Base-by-base conservation (phyloP, 495 filamentous ascomycete genomes). In the Parathielavia appendiculata region DNA sequence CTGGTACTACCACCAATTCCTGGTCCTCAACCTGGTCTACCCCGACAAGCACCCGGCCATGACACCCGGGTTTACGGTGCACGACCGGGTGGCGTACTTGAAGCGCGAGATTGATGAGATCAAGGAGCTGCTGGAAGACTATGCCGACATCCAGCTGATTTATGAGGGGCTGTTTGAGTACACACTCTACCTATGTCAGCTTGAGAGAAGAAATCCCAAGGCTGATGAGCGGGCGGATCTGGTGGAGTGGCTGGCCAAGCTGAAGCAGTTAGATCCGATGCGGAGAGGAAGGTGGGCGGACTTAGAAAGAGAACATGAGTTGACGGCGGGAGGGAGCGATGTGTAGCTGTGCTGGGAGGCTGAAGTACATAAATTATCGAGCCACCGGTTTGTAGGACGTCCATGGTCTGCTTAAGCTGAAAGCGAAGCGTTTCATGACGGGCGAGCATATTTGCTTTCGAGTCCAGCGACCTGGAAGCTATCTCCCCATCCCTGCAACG, bases 1-100 rank as follows among this genome's bases (percentile, higher is more conserved):
- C 14, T 99, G 95, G 95, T 96, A 91, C 70, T 99, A 97, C 69
- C 90, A 97, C 66, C 85, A 89, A 57, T 92, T 83, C 66, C 69
- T 96, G 56, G 85, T 96, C 73, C 81, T 74, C 69, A 86, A 75
- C 73, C 76, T 70, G 52, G 74, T 70, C 58, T 73, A 54, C 65
- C 73, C 55, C 44, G 61, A 68, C 13, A 65, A 64, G 9, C 62
- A 67, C n/a, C 68, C 73, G n/a, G 81, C 81, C 19, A 85, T 92
- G 68, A 76, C 80, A 19, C 81, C 86, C 3, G 74, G 84, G 58
- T 72, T 92, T 41, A 79, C 80, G 46, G 58, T 73, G 19, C 71
- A 82, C 38, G 84, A 92, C 34, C 79, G 87, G 56, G 66, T 83
- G 10, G 73, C 82, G 32, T 88, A 91, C 62, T 69, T 92, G n/a